phyloP scores from a whole-genome alignment of 179 eudicot species.

The Carnegiea gigantea region DNA sequence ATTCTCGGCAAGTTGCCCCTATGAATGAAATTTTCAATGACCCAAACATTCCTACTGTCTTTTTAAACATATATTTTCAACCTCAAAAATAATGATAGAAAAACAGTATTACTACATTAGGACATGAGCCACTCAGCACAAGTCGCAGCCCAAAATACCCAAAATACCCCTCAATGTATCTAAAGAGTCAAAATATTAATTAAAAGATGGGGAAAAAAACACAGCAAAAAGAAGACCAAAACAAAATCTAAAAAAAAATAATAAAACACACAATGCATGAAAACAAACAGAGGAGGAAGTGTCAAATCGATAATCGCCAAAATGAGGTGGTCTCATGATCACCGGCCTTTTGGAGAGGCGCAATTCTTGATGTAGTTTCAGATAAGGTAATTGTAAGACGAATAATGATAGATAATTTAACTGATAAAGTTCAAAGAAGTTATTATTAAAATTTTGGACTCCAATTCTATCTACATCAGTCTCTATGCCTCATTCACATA shows the following conservation, averaged over 20 bases:
- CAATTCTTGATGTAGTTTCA: too few species aligned
- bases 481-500: too few species aligned
- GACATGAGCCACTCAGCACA: neutral
- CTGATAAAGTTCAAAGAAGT: too few species aligned
- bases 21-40: constrained; percentile 9
- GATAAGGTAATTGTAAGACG: too few species aligned
- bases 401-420: too few species aligned
- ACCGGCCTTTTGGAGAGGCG: too few species aligned
- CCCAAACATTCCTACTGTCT: neutral
- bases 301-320: neutral
- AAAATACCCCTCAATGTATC: neutral
- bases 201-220: too few species aligned
- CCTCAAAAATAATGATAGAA: neutral
- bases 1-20: constrained; percentile 20
- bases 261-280: neutral
- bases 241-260: neutral
- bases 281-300: neutral
- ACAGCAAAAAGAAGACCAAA: neutral
- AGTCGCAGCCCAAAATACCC: neutral
- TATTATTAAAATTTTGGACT: too few species aligned
- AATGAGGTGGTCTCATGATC: too few species aligned
- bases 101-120: neutral
- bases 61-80: neutral
- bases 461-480: too few species aligned
- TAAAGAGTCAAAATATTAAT: neutral